Conservation (phyloP, 371 early-diverging fungal genomes). For the Nematocida displodere region DNA sequence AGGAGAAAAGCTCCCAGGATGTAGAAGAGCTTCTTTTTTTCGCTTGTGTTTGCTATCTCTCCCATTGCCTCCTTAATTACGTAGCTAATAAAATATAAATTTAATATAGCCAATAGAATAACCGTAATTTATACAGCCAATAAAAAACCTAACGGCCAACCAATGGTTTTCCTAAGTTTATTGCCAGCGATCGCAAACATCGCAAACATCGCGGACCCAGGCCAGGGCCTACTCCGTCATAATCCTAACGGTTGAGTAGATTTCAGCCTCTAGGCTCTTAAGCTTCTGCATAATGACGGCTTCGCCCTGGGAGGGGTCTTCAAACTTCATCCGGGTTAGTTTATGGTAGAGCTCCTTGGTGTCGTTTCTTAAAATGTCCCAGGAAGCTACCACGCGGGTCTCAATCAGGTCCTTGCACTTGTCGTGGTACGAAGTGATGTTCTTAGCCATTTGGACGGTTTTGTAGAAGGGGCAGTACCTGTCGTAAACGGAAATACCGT, state of each 20-base stretch:
- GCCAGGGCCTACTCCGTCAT: slow-evolving; percentile 8
- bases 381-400: slow-evolving; percentile 67
- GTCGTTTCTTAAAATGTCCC: slow-evolving; percentile 83
- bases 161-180: no score
- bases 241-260: background rate
- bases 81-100: no score
- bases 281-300: background rate
- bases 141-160: no score
- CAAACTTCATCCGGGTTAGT: slow-evolving; percentile 97
- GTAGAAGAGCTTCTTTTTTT: no score
- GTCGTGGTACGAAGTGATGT: slow-evolving; percentile 90
- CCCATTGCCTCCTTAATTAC: no score
- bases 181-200: no score
- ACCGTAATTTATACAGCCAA: no score
- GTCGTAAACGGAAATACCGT: slow-evolving; percentile 97
- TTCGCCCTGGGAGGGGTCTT: slow-evolving; percentile 45
- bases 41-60: no score
- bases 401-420: slow-evolving; percentile 69
- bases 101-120: no score
- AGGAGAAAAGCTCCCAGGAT: no score
- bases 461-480: slow-evolving; percentile 98
- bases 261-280: background rate
- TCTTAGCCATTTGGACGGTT: slow-evolving; percentile 92
- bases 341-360: slow-evolving; percentile 86
- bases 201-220: no score